Evolutionary conservation across 2,329 filamentous ascomycete genomes (phyloP).

Genomic region (Thielaviopsis populi): DNA sequence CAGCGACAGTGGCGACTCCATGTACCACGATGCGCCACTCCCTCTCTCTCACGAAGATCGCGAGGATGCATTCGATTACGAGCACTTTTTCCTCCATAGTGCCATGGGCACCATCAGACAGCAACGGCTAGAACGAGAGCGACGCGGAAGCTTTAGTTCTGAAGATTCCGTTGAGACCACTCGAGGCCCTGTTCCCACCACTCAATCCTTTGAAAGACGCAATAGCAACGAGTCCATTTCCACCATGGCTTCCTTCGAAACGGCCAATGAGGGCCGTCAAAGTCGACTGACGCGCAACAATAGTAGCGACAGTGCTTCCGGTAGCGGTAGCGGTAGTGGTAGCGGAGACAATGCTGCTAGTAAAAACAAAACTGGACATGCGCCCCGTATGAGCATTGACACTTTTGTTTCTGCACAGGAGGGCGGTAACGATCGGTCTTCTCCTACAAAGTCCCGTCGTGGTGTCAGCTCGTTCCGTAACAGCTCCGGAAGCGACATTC

Average conservation of each 20-base stretch:
- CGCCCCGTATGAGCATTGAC: conserved; percentile 21
- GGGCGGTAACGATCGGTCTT: conserved; percentile 17
- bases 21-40: conserved; percentile 48
- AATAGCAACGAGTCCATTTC: conserved; percentile 36
- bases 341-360: conserved; percentile 2
- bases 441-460: conserved; percentile 7
- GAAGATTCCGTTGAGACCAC: conserved; percentile 49
- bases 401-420: conserved; percentile 19
- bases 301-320: conserved; percentile 17
- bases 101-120: conserved; percentile 65
- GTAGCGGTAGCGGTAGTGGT: conserved; percentile 11
- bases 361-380: neutral
- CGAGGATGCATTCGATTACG: conserved; percentile 89
- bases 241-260: conserved; percentile 41
- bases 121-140: conserved; percentile 29
- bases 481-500: conserved; percentile 8
- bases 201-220: conserved; percentile 25
- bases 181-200: conserved; percentile 30
- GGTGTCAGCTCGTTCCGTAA: conserved; percentile 9
- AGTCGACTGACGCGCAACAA: conserved; percentile 27
- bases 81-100: conserved; percentile 88
- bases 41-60: conserved; percentile 76
- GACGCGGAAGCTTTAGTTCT: conserved; percentile 40
- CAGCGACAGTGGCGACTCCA: conserved; percentile 49
- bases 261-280: conserved; percentile 36